Conservation (phyloP, 345 rosid genomes). For the Hypericum androsaemum region DNA sequence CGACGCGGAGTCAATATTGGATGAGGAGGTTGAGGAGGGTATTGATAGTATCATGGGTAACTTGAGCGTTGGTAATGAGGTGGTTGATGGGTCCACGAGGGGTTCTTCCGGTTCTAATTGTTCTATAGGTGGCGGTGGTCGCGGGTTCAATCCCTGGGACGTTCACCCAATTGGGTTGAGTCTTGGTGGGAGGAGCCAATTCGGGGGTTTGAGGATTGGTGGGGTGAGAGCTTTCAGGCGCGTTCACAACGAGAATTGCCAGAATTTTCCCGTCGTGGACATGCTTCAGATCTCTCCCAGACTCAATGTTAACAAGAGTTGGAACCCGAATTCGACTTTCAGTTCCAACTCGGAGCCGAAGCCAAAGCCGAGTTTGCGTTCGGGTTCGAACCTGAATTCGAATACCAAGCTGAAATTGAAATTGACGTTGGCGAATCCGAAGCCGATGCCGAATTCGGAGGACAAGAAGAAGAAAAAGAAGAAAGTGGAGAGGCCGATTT, state of each 20-base stretch:
- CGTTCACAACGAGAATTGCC: constrained; percentile 34
- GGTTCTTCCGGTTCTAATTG: too few relatives aligned
- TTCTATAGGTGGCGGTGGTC: neutral
- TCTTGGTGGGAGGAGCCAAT: constrained; percentile 21
- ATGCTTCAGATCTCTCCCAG: constrained; percentile 64
- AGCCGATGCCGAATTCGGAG: neutral
- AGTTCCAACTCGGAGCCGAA: too few relatives aligned
- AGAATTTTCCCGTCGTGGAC: constrained; percentile 46
- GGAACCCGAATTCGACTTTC: too few relatives aligned
- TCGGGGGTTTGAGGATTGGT: constrained; percentile 26
- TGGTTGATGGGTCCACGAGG: neutral
- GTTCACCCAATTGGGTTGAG: constrained; percentile 26
- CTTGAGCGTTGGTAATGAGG: constrained; percentile 17
- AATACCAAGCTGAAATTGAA: constrained; percentile 2
- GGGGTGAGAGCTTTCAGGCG: constrained; percentile 36
- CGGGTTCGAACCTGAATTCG: neutral
- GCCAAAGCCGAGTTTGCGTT: too few relatives aligned
- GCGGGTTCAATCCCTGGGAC: constrained; percentile 22
- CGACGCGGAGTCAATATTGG: constrained; percentile 74
- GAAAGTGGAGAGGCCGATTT: constrained; percentile 16
- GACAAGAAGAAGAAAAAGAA: constrained; percentile 45
- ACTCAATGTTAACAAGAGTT: constrained; percentile 12
- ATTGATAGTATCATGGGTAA: constrained; percentile 78
- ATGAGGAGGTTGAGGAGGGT: constrained; percentile 60
- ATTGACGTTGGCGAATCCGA: neutral